A percentile compares a stretch with the other conserved stretches of the same genome.
Evolutionary conservation across 495 filamentous ascomycete genomes (phyloP).

Genomic region (Immersiella caudata): DNA sequence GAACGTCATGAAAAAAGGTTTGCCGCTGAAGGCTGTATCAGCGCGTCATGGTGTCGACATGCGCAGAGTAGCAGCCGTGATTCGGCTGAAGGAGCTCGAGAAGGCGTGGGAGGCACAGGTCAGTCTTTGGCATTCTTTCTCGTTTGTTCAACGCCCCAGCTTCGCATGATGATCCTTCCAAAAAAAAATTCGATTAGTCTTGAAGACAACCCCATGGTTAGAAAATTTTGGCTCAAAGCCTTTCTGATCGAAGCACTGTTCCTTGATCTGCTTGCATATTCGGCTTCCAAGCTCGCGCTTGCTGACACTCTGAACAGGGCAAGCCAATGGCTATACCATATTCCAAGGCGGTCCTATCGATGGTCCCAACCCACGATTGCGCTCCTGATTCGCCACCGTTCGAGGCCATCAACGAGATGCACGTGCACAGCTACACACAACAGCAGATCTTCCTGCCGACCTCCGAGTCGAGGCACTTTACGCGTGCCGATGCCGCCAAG

Average conservation of each 20-base stretch:
- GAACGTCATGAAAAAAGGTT: conserved; percentile 62
- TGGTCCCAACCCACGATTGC: conserved; percentile 66
- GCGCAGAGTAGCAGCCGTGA: conserved; percentile 83
- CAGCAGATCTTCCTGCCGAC: conserved; percentile 88
- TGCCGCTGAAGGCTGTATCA: conserved; percentile 77
- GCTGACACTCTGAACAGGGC: conserved; percentile 53
- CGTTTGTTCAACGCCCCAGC: conserved; percentile 21
- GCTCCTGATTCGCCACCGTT: conserved; percentile 48
- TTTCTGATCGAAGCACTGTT: conserved; percentile 43
- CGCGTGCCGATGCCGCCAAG: conserved; percentile 82
- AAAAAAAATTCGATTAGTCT: conserved; percentile 99
- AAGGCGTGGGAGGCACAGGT: conserved; percentile 76
- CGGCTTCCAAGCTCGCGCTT: neutral
- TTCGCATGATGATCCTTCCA: conserved; percentile 66
- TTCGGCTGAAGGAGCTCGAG: conserved; percentile 85
- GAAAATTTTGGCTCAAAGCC: conserved; percentile 54
- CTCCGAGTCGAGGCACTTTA: conserved; percentile 88
- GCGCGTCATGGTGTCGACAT: conserved; percentile 78
- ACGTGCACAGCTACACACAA: conserved; percentile 74
- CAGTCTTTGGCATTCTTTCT: conserved; percentile 37
- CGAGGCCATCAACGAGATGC: conserved; percentile 91
- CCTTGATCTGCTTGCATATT: conserved; percentile 16
- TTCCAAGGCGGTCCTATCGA: conserved; percentile 70
- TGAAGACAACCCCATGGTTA: conserved; percentile 89
- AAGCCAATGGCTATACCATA: conserved; percentile 79